Conservation (phyloP, 345 rosid species). For the Eucalyptus sp. region DNA sequence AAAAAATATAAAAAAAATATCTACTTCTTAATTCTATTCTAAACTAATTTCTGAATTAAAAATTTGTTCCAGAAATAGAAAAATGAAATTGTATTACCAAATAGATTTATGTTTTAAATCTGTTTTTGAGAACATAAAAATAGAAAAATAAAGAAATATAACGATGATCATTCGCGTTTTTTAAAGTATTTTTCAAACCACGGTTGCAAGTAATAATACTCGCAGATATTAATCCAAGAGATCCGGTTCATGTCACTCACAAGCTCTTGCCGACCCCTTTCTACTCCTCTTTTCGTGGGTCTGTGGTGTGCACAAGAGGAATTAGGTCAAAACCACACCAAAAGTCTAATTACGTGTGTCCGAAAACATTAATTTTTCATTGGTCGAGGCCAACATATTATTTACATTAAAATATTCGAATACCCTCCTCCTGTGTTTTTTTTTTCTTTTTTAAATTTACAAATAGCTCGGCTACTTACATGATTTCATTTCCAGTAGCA, state of each 20-base stretch:
- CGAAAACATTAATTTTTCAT: not conserved
- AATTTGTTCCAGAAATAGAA: too few relatives aligned
- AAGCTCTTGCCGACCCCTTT: not conserved
- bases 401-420: not conserved
- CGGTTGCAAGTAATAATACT: not conserved
- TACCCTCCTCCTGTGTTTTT: not conserved
- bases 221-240: not conserved
- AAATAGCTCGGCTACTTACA: not conserved
- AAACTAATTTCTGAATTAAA: too few relatives aligned
- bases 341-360: not conserved
- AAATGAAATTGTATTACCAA: too few relatives aligned
- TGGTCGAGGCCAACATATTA: not conserved
- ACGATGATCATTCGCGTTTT: not conserved
- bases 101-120: rapidly evolving
- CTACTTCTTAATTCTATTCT: too few relatives aligned
- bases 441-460: not conserved
- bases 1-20: too few relatives aligned
- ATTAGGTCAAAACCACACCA: not conserved
- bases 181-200: not conserved
- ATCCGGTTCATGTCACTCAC: not conserved
- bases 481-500: not conserved
- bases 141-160: too few relatives aligned
- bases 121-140: too few relatives aligned
- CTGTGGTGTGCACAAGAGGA: not conserved
- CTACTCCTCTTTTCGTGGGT: not conserved